Base-by-base conservation (phyloP, 768 basidiomycete species). In the Epithele typhae region DNA sequence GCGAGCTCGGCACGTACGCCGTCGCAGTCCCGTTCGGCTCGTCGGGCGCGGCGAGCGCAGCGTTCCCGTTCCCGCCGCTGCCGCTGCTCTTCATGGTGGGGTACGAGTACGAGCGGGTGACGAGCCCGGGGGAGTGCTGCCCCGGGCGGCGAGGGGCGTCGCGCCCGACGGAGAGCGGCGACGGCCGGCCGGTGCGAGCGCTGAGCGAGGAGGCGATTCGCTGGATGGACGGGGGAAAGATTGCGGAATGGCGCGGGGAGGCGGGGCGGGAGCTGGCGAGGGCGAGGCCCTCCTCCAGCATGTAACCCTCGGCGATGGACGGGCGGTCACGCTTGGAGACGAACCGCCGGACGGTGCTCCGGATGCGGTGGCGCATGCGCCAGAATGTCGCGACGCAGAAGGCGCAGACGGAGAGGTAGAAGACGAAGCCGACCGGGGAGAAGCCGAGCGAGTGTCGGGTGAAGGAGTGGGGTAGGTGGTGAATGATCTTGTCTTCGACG, bases 371-470 rank as follows among this genome's bases (percentile, higher is more conserved):
- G 24, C 85, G 78, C 48, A 91, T 59, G 4, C 86, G 82, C 49
- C 71, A 79, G 21, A 63, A 60, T 33, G 81, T 51, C 37, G 74
- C 61, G 14, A 73, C 45, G 19, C 81, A 34, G 32, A 78, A 36
- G 32, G 68, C 62, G 22, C 78, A 53, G 19, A 77, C 50, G 46
- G 73, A 50, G 14, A 73, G 48, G 60, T 79, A 84, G 56, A 84
- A 71, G 7, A 87, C 52, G 55, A 84, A 66, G n/a, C 79, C 60
- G 18, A 85, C 69, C 7, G 79, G 79, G 5, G 87, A 86, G 62
- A 89, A 87, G 0, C 87, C 86, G 24, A 90, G 76, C 1, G 83
- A 79, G 24, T 74, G 67, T 23, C 84, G 71, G 7, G 75, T 78
- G 19, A 91, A 66, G 9, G 75, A 78, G 11, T 75, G 57, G 9